phyloP scores from a whole-genome alignment of 768 basidiomycete genomes.

The Lentinula boryana region DNA sequence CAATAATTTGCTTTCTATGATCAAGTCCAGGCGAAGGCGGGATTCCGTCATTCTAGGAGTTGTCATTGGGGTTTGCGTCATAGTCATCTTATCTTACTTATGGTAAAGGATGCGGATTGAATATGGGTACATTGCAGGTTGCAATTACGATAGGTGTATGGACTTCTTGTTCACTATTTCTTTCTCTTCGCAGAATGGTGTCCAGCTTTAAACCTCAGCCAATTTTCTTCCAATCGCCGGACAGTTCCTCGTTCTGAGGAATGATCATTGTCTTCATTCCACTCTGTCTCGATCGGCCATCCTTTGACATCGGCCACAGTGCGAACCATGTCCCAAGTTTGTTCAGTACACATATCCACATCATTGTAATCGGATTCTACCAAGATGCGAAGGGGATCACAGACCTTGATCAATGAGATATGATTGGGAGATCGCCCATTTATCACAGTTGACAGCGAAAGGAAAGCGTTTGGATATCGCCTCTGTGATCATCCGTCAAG shows the following conservation, averaged over 20 bases:
- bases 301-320: constrained; percentile 70
- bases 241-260: constrained; percentile 55
- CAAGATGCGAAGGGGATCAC: constrained; percentile 63
- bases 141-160: not conserved
- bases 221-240: constrained; percentile 63
- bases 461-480: constrained; percentile 69
- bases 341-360: constrained; percentile 46
- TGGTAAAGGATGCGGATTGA: constrained; percentile 26
- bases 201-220: constrained; percentile 52
- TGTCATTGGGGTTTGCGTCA: constrained; percentile 79
- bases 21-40: constrained; percentile 82
- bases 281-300: constrained; percentile 67
- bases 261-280: constrained; percentile 33
- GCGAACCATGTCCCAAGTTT: constrained; percentile 74
- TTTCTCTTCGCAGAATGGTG: constrained; percentile 25
- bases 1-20: constrained; percentile 86
- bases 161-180: not conserved
- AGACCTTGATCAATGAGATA: constrained; percentile 55
- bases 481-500: constrained; percentile 37
- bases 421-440: constrained; percentile 68
- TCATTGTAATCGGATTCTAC: constrained; percentile 84
- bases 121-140: not conserved
- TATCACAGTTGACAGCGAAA: constrained; percentile 85
- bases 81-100: constrained; percentile 46
- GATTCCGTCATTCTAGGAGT: constrained; percentile 87